phyloP scores from a whole-genome alignment of 2,329 filamentous ascomycete genomes.

The Rugonectria rugulosa region DNA sequence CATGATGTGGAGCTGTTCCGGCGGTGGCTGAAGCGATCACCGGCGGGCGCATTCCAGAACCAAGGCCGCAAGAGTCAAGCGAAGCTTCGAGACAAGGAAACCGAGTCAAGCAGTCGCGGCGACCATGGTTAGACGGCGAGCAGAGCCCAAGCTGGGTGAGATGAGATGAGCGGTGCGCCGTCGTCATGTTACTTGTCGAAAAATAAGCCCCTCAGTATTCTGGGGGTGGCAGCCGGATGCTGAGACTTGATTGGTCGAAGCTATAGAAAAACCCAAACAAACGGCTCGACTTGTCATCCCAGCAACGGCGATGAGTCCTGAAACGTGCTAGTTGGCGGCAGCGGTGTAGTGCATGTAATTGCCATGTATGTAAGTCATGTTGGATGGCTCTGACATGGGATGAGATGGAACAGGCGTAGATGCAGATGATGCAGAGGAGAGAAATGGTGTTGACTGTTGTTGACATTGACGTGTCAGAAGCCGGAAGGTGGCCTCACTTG shows the following conservation, averaged over 20 bases:
- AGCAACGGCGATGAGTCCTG: constrained; percentile 20
- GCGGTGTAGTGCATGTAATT: neutral
- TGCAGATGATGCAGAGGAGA: too few species aligned
- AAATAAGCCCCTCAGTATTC: constrained; percentile 35
- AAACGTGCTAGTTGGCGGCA: neutral
- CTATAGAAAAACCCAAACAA: constrained; percentile 28
- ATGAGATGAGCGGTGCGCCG: constrained; percentile 12
- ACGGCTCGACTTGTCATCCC: constrained; percentile 26
- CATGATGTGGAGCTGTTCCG: constrained; percentile 30
- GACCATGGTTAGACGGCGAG: constrained; percentile 25
- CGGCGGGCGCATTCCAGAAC: constrained; percentile 29
- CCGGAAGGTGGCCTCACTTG: too few species aligned
- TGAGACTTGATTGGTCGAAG: constrained; percentile 28
- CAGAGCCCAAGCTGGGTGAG: constrained; percentile 12
- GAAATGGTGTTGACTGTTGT: too few species aligned
- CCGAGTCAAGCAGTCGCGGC: constrained; percentile 6
- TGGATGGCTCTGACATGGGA: too few species aligned
- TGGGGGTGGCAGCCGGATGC: constrained; percentile 24
- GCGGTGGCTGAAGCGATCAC: constrained; percentile 11
- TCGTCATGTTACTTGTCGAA: constrained; percentile 27
- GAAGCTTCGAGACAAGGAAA: constrained; percentile 3
- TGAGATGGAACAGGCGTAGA: too few species aligned
- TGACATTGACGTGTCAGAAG: too few species aligned
- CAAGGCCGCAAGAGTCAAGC: constrained; percentile 20
- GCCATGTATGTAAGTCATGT: too few species aligned